Base-by-base conservation (phyloP, 257 asterid species). In the Nicotiana noctiflora region DNA sequence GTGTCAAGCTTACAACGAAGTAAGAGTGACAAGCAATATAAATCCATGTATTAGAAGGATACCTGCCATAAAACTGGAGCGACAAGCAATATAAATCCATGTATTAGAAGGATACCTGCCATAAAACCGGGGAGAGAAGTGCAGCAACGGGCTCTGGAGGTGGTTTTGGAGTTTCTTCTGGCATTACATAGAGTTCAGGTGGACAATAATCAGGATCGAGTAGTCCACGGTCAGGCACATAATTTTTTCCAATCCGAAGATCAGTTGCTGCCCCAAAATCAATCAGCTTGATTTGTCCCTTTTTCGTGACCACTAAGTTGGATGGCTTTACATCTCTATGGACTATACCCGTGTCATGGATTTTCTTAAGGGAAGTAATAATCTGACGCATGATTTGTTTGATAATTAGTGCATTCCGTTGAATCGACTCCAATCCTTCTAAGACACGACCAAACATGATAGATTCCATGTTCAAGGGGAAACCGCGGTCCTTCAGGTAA, bases 241-340 rank as follows among this genome's bases (percentile, higher is more conserved):
- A 95, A 87, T 96, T 96, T 81, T 96, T 96, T 49, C 98, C 99
- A 76, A 96, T 96, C 60, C 98, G 93, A 14, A 95, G 96, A 75
- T 95, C 99, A 14, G 99, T 91, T 82, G 99, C 98, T 52, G 99
- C 99, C 56, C 99, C 99, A 74, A 94, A 96, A 83, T 96, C 99
- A 21, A 94, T 92, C 81, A 96, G 94, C 81, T 96, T 95, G 90
- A 95, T 93, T 57, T 84, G 86, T 15, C 99, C 99, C 76, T 90
- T 94, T 76, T 91, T 95, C 3, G 99, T 95, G 67, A 93, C 99
- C 6, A 95, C 99, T 87, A 96, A 88, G 87, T 96, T 96, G 72
- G 99, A 86, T 7, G 99, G 99, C 90, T 96, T 96, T 8, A 96
- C 97, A 86, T 96, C 99, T 18, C 99, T 86, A 83, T 95, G 98